Base-by-base conservation (phyloP, 1,284 basidiomycete species). In the Ustilago esculenta region DNA sequence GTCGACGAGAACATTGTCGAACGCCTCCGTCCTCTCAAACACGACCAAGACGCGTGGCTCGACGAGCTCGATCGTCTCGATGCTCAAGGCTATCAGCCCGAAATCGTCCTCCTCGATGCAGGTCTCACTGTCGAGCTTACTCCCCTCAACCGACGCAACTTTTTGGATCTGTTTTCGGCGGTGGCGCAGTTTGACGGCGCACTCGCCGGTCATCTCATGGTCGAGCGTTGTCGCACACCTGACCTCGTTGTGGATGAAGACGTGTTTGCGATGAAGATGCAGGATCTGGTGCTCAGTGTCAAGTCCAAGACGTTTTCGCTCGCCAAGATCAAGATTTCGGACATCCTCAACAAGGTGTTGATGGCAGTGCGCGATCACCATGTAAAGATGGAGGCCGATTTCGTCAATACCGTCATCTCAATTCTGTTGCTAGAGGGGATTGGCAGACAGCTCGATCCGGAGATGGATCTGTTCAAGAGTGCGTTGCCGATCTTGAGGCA, bases 311-410 rank as follows among this genome's bases (percentile, higher is more conserved):
- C 95, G 1, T 98, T 99, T 84, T 92, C 90, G 21, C 87, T 99
- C 4, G 93, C 92, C 12, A 89, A 92, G 81, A 94, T 99, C 84
- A 93, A 92, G 83, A 96, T 99, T 57, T 90, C 91, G 24, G 94
- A 98, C 81, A 88, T 98, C 68, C 85, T 98, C 35, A 90, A 87
- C 6, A 90, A 95, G 70, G 94, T 97, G 8, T 84, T 98, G 39
- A 88, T 85, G 73, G 89, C 90, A n/a, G 94, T 99, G 1, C 85
- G 94, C 46, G 86, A 88, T 69, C 94, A 98, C 82, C 96, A 97
- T 80, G 96, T 98, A 73, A 97, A 94, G 86, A 91, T 99, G 89
- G 95, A 98, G 84, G 92, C 90, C 12, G 96, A 98, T 82, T 99
- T 99, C 80, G 89, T 98, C 76, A 98, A 98, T 82, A 98, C 96